Percentiles rank a stretch among this genome's conserved stretches.
Conservation (phyloP, 2,329 filamentous ascomycete species). For the Penicillium sp. region DNA sequence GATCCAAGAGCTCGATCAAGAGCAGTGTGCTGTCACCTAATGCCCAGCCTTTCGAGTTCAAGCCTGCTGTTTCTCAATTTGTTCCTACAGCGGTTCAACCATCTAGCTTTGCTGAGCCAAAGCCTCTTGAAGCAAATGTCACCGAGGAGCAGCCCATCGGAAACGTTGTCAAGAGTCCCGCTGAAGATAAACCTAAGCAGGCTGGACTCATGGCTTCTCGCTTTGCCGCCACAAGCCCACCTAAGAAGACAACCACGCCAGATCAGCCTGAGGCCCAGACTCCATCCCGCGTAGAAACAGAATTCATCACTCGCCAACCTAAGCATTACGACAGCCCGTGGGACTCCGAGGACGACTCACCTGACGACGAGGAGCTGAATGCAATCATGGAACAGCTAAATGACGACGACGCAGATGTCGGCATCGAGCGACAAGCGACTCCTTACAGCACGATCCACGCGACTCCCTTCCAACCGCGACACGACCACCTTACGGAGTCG, state of each 20-base stretch:
- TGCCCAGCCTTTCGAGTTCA: constrained; percentile 66
- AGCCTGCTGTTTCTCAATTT: constrained; percentile 35
- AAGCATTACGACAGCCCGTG: constrained; percentile 13
- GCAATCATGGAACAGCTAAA: constrained; percentile 87
- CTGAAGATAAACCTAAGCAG: constrained; percentile 3
- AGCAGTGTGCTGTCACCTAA: constrained; percentile 67
- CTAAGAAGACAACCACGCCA: constrained; percentile 20
- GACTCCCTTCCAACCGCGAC: constrained; percentile 9
- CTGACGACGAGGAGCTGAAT: constrained; percentile 72
- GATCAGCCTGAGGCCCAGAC: constrained; percentile 9
- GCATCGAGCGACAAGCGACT: constrained; percentile 63
- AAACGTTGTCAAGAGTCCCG: constrained; percentile 5
- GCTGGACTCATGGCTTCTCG: constrained; percentile 38
- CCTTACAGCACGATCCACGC: constrained; percentile 24
- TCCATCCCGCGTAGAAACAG: background rate
- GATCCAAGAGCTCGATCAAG: constrained; percentile 29
- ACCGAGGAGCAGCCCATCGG: constrained; percentile 18
- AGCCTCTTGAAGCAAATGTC: constrained; percentile 12
- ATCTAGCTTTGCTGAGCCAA: constrained; percentile 15
- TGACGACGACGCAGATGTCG: constrained; percentile 68
- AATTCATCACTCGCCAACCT: background rate
- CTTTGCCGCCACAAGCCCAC: constrained; percentile 35
- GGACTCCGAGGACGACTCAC: constrained; percentile 34
- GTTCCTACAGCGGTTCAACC: constrained; percentile 22
- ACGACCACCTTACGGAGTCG: constrained; percentile 32